Conservation (phyloP, 345 rosid species). For the Luvunga scandens region DNA sequence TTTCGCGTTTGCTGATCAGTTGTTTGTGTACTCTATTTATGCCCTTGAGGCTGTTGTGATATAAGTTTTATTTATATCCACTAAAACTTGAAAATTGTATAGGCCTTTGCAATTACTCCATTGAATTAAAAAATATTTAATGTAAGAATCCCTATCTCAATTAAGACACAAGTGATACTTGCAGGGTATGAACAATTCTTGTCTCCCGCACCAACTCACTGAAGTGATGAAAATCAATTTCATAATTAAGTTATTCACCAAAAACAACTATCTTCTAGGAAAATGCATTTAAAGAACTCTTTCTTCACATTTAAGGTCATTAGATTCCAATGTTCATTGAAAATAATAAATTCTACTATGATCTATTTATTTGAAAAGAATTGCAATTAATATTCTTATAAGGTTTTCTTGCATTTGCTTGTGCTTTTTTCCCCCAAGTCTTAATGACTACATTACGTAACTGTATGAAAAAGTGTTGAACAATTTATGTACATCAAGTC, state of each 20-base stretch:
- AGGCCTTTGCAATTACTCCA: conserved; percentile 7
- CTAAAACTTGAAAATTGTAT: not conserved
- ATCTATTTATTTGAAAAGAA: not conserved
- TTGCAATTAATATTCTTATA: not conserved
- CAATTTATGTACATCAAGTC: not conserved
- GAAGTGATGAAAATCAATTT: conserved; percentile 19
- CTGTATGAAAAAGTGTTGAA: not conserved
- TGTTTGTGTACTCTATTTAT: too few relatives aligned
- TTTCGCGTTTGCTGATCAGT: too few relatives aligned
- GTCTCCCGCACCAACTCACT: conserved; percentile 23
- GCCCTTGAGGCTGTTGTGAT: too few relatives aligned
- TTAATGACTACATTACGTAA: not conserved
- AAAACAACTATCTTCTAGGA: not conserved
- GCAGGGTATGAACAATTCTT: conserved; percentile 7
- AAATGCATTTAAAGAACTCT: conserved; percentile 32
- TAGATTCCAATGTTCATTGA: conserved; percentile 10
- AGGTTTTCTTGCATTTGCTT: not conserved
- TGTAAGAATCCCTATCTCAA: conserved; percentile 8
- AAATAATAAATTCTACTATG: not conserved
- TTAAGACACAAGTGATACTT: conserved; percentile 20
- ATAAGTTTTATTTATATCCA: not conserved
- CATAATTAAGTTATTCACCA: conserved; percentile 24
- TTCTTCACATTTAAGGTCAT: conserved; percentile 12
- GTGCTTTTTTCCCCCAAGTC: too few relatives aligned
- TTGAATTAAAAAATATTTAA: not conserved